phyloP scores from a whole-genome alignment of 306 rosid species.

The Pyrus communis region DNA sequence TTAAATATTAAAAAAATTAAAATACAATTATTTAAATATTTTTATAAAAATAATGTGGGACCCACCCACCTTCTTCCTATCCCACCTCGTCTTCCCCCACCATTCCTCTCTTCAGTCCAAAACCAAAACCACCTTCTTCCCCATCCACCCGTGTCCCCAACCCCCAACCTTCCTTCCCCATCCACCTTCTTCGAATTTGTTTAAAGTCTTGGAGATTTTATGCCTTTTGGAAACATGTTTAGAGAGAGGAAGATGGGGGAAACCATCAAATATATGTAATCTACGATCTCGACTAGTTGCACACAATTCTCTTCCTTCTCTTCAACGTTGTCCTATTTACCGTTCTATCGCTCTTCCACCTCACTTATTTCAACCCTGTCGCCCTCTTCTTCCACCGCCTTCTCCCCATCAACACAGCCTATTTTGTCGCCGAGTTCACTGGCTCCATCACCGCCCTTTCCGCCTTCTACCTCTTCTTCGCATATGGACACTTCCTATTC shows the following conservation, averaged over 20 bases:
- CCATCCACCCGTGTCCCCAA: too few species aligned
- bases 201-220: not conserved
- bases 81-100: too few species aligned
- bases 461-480: slow-evolving; percentile 68
- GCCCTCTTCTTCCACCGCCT: slow-evolving; percentile 44
- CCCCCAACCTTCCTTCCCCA: too few species aligned
- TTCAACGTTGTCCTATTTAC: slow-evolving; percentile 71
- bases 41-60: too few species aligned
- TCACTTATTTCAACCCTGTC: slow-evolving; percentile 51
- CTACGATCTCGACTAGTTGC: slow-evolving; percentile 90
- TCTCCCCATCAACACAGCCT: slow-evolving; percentile 44
- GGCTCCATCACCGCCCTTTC: slow-evolving; percentile 76
- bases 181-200: too few species aligned
- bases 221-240: not conserved
- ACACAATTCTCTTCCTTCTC: slow-evolving; percentile 63
- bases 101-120: too few species aligned
- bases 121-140: too few species aligned
- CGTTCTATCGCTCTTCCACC: slow-evolving; percentile 49
- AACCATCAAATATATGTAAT: slow-evolving; percentile 82
- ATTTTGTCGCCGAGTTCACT: slow-evolving; percentile 75
- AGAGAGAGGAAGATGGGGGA: slow-evolving; percentile 51
- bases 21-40: too few species aligned
- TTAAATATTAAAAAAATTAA: too few species aligned
- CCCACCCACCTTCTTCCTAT: too few species aligned
- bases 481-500: slow-evolving; percentile 86